Evolutionary conservation across 768 basidiomycete genomes (phyloP), one percentile per base, ranked within the genome.

Genomic region (Lactarius hatsudake): DNA sequence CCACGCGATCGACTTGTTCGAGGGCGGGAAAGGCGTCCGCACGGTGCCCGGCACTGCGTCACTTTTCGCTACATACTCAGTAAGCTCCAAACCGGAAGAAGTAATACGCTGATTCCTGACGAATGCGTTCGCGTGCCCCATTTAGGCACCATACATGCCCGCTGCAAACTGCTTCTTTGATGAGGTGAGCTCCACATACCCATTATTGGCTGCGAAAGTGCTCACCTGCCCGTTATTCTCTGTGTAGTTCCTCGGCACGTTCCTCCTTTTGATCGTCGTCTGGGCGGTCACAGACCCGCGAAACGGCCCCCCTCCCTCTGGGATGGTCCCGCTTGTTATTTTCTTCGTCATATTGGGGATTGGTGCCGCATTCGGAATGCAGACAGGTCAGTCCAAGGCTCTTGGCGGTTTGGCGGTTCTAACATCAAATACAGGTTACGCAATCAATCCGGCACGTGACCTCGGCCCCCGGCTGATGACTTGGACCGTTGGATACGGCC

Each of bases 401-500:
- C 28, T 20, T 30, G 7, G 20, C 2, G 10, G 45, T 23, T 32
- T 51, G 4, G n/a, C 5, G 12, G 23, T 5, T 23, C n/a, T 18
- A 20, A 43, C 38, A 30, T 32, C 26, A 28, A 18, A 36, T 51
- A 15, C 67, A 82, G 86, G 82, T 55, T 86, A 80, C 68, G 84
- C 87, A 9, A 76, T 89, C 61, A 89, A 89, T 70, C 88, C 88
- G 42, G 87, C 88, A 53, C 86, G 89, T 71, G 88, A 90, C 75
- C 77, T 90, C 23, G 88, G 89, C 6, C 88, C 88, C 1, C 81
- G 89, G 8, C 69, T 90, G 32, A 74, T 89, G 72, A 88, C 87
- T 1, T 81, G 87, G 5, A 87, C 89, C 84, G 87, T 81, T 9
- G 89, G 89, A 20, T 90, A 88, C 69, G 88, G 88, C 34, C 76